These are phyloP conservation scores for Ricinus communis DNA, from an alignment of 345 rosid species.

Conservation along the genomic window DNA sequence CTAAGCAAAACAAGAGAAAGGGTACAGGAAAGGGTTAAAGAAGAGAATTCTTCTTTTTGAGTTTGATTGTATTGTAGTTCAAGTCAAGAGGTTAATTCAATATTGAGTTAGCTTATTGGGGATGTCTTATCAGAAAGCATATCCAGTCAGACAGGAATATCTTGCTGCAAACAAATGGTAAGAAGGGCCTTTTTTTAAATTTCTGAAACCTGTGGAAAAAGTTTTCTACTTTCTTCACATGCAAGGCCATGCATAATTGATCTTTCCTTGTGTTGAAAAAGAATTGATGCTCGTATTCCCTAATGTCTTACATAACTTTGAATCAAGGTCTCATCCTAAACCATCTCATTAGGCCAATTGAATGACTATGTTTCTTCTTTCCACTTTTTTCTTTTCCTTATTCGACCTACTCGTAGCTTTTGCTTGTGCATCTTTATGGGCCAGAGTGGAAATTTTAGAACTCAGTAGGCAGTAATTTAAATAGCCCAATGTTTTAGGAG, in stretches of 20 bases:
- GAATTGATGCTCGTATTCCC: conserved; percentile 23
- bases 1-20: not conserved
- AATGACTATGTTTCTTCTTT: not conserved
- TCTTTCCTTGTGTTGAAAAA: not conserved
- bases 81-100: conserved; percentile 34
- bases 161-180: conserved; percentile 25
- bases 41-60: conserved; percentile 37
- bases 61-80: conserved; percentile 52
- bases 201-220: conserved; percentile 16
- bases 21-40: conserved; percentile 4
- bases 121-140: conserved; percentile 30
- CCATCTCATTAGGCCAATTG: not conserved
- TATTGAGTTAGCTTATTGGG: conserved; percentile 37
- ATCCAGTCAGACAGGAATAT: conserved; percentile 30
- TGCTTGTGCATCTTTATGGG: too few relatives aligned
- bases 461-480: too few relatives aligned
- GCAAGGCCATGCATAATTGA: not conserved
- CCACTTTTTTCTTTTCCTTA: too few relatives aligned
- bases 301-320: not conserved
- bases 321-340: not conserved
- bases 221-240: conserved; percentile 19
- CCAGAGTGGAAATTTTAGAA: too few relatives aligned
- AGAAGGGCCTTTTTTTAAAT: conserved; percentile 15
- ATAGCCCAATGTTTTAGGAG: too few relatives aligned
- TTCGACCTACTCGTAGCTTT: too few relatives aligned